These are phyloP conservation scores for Leccinum insolens DNA, from an alignment of 1,284 basidiomycete genomes.

Conservation along the genomic window DNA sequence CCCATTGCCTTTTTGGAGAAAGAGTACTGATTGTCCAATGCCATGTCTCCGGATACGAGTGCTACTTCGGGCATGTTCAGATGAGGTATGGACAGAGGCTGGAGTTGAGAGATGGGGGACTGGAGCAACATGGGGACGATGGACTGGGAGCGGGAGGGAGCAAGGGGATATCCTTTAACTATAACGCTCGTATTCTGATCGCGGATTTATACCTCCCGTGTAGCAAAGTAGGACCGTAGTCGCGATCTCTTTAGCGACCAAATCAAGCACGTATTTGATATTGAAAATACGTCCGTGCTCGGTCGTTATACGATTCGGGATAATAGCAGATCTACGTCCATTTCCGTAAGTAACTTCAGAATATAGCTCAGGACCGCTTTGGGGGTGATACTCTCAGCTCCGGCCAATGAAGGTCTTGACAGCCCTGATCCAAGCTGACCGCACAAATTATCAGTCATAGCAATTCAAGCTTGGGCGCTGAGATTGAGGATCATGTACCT, in stretches of 20 bases:
- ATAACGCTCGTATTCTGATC: conserved; percentile 23
- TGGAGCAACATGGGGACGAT: conserved; percentile 17
- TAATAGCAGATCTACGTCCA: conserved; percentile 31
- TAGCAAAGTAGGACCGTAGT: conserved; percentile 30
- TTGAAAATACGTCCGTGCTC: conserved; percentile 37
- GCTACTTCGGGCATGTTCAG: conserved; percentile 58
- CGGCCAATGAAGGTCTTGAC: conserved; percentile 25
- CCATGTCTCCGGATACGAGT: conserved; percentile 46
- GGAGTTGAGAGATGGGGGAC: conserved; percentile 35
- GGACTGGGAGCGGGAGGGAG: conserved; percentile 13
- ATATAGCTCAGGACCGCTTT: conserved; percentile 15
- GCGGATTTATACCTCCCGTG: conserved; percentile 36
- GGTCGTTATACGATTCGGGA: conserved; percentile 31
- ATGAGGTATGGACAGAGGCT: conserved; percentile 54
- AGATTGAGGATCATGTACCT: no score
- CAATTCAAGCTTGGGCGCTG: conserved; percentile 1
- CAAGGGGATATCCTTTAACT: conserved; percentile 22
- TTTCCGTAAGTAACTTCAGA: conserved; percentile 24
- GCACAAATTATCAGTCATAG: conserved; percentile 15
- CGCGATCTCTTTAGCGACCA: conserved; percentile 32
- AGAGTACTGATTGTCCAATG: conserved; percentile 49
- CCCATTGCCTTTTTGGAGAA: conserved; percentile 43
- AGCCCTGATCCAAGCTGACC: conserved; percentile 21
- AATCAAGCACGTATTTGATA: conserved; percentile 37
- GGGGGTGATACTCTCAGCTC: conserved; percentile 21